Evolutionary conservation across 2,329 filamentous ascomycete genomes (phyloP).

Genomic region (Exophiala sp.): DNA sequence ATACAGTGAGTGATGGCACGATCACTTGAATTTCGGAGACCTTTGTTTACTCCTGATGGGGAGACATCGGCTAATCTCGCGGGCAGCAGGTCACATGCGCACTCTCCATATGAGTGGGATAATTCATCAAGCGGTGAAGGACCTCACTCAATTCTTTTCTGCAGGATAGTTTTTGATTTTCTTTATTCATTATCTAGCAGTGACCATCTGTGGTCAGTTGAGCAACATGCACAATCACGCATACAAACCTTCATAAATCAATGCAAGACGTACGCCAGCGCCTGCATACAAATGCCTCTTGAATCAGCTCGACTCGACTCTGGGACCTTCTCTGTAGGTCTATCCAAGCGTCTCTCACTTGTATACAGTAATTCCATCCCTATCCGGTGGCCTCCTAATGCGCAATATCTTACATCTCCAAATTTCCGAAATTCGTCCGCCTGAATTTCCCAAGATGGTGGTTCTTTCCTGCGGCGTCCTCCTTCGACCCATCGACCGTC

Average conservation of each 20-base stretch:
- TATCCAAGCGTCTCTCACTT: background rate
- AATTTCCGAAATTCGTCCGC: background rate
- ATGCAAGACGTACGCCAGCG: background rate
- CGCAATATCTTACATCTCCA: background rate
- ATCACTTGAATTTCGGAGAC: too few species aligned
- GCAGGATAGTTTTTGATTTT: background rate
- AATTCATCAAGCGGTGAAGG: background rate
- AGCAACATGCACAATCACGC: background rate
- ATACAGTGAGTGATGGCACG: background rate
- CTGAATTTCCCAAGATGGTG: background rate
- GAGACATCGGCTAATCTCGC: background rate
- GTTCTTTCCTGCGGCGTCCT: background rate
- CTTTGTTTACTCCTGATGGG: background rate
- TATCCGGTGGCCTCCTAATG: background rate
- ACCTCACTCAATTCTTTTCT: background rate
- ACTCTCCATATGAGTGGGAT: background rate
- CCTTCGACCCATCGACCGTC: background rate
- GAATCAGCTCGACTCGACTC: background rate
- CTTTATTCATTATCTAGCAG: background rate
- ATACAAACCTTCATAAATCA: background rate
- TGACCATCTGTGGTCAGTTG: background rate
- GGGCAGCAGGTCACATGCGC: background rate
- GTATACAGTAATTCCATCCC: background rate
- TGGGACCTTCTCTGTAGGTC: background rate
- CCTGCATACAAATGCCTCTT: background rate